Base-by-base conservation (phyloP, 139 green algal species). In the Chlorella sorokiniana region DNA sequence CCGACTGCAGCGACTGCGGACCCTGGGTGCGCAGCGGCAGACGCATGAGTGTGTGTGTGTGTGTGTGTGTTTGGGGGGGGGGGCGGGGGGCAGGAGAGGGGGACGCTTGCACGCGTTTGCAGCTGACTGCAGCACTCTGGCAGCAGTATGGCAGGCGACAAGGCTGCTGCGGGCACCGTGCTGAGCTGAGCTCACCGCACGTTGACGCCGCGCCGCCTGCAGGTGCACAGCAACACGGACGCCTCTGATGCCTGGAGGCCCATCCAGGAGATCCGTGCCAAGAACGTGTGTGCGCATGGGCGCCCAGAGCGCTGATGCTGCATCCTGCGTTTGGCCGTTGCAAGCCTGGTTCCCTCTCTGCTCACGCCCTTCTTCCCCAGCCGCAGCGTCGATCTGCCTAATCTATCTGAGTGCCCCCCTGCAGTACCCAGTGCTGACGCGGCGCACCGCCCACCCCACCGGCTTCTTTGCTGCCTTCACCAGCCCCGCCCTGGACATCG, bases 1-100 rank as follows among this genome's bases (percentile, higher is more conserved):
- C 90, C 18, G 92, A 96, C 88, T 96, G 92, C 81, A 45, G 71
- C 2, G 92, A 96, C 85, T 96, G 92, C 65, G 92, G 92, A 0
- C 70, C 88, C 1, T 94, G 89, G 89, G 63, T 35, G 22, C 45
- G 75, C 31, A 9, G 31, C 22, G 1, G 33, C 33, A 11, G 37
- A 68, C 23, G 61, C 61, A 5, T 22, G n/a, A 22, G 61, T 22
- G 29, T 40, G 61, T 5, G 27, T 35, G 61, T 22, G 27, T 33
- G 14, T 68, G 4, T 68, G 61, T 10, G 3, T 40, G 22, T 2
- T 14, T 38, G 61, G 3, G 48, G 48, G 11, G 48, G 14, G 16
- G 16, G 11, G 48, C 48, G 16, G 48, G 48, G 48, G 48, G n/a
- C n/a, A n/a, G n/a, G n/a, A n/a, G n/a, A n/a, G n/a, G n/a, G n/a